These are phyloP conservation scores for Cladobotryum mycophilum DNA, from an alignment of 2,329 filamentous ascomycete species.

Conservation along the genomic window DNA sequence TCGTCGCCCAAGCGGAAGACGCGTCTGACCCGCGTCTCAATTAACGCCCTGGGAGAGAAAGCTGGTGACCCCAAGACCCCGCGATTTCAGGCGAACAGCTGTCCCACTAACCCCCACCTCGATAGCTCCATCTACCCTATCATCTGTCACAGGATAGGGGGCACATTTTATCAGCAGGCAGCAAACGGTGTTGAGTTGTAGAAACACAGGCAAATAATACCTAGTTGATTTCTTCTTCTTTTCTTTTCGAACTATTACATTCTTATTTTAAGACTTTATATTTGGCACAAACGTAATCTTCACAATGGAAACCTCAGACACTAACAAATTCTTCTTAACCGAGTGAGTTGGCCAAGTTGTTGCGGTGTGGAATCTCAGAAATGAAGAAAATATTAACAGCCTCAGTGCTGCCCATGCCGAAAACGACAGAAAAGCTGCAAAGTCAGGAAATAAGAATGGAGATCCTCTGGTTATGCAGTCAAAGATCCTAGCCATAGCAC, in stretches of 20 bases:
- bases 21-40: conserved; percentile 35
- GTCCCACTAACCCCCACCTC: background rate
- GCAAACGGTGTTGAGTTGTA: too few relatives aligned
- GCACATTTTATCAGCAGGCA: too few relatives aligned
- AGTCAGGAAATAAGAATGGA: conserved; percentile 71
- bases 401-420: conserved; percentile 10
- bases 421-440: conserved; percentile 56
- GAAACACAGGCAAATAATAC: too few relatives aligned
- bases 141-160: too few relatives aligned
- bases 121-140: background rate
- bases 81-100: conserved; percentile 10
- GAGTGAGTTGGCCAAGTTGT: conserved; percentile 51
- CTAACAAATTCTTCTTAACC: conserved; percentile 86
- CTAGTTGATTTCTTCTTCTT: too few relatives aligned
- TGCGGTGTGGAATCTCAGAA: background rate
- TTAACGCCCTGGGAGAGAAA: conserved; percentile 26
- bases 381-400: background rate
- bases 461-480: conserved; percentile 73
- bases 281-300: too few relatives aligned
- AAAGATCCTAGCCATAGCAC: conserved; percentile 72
- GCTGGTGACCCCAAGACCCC: conserved; percentile 17
- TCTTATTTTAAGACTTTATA: too few relatives aligned
- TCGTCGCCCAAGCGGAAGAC: conserved; percentile 21
- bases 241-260: too few relatives aligned
- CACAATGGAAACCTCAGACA: conserved; percentile 61